Percentiles rank a stretch among this genome's conserved stretches.
Evolutionary conservation across 2,329 filamentous ascomycete species (phyloP).

Genomic region (Penicillium nordicum): DNA sequence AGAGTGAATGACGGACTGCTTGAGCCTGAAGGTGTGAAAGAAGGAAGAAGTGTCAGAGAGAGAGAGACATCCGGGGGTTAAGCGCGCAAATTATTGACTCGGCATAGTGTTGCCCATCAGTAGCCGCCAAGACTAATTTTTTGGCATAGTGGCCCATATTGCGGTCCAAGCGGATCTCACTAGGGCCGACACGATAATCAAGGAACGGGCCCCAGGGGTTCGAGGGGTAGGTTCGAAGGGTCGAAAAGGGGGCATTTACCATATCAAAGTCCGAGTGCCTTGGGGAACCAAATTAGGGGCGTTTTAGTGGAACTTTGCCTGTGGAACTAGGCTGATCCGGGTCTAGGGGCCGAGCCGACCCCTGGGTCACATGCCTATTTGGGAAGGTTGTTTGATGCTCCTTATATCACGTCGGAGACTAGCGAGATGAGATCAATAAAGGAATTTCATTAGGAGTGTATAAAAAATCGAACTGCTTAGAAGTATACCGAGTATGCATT

Average conservation of each 20-base stretch:
- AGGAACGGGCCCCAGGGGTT: constrained; percentile 19
- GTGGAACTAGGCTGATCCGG: neutral
- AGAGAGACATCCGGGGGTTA: constrained; percentile 1
- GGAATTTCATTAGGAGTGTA: neutral
- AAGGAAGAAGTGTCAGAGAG: constrained; percentile 15
- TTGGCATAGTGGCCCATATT: neutral
- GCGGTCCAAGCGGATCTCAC: neutral
- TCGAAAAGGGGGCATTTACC: neutral
- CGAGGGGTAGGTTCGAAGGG: neutral
- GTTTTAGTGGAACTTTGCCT: neutral
- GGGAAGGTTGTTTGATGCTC: constrained; percentile 7
- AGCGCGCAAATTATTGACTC: constrained; percentile 5
- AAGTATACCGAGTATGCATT: neutral
- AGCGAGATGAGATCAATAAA: constrained; percentile 6
- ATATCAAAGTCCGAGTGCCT: neutral
- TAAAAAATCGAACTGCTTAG: neutral
- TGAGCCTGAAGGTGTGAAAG: constrained; percentile 6
- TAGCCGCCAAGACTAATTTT: neutral
- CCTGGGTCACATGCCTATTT: constrained; percentile 1
- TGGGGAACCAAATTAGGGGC: neutral
- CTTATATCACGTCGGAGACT: constrained; percentile 1
- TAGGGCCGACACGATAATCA: neutral
- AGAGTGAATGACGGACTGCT: constrained; percentile 8
- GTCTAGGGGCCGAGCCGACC: constrained; percentile 5
- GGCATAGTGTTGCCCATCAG: neutral